Evolutionary conservation across 305 asterid genomes (phyloP), one percentile per base, ranked within the genome.

Genomic region (Solanum hybrid): DNA sequence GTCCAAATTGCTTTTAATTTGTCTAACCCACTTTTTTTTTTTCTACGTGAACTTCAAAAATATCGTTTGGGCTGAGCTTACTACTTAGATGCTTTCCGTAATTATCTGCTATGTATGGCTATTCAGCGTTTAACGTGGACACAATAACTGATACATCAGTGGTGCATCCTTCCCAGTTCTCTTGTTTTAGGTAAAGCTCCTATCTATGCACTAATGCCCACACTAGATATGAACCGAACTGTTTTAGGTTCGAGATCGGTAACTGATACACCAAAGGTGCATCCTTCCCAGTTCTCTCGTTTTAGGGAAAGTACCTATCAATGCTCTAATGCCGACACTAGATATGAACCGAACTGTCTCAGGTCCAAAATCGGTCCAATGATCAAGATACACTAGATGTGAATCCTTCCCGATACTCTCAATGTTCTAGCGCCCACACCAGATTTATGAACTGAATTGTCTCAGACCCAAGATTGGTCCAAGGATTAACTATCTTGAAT

Each of bases 81-180:
- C 67, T 18, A 51, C 67, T 51, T 2, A 22, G 3, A 64, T 69
- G 7, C 4, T 69, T 24, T 69, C 14, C 0, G 16, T 24, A 69
- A 11, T 69, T 69, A 69, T 69, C 2, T 0, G 2, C 8, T 69
- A 1, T 1, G 1, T 5, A 69, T 11, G 14, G 28, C 0, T 67
- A 1, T 9, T 5, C 2, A 24, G 14, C 1, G 1, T 67, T 67
- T n/a, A 2, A 0, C 3, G 13, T n/a, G 29, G 12, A 4, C 74
- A 67, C 6, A 11, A 67, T n/a, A 69, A 69, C 0, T 11, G 8
- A 24, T 69, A 69, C 18, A 69, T 0, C 16, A 69, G 4, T 11
- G 20, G 18, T 71, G 18, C 2, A 24, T 11, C 76, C 71, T 11
- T 69, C 0, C 31, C 0, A 0, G 0, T 69, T 24, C 8, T n/a